Evolutionary conservation across 2,329 filamentous ascomycete genomes (phyloP).

Genomic region (Ophiostoma tasmaniense): DNA sequence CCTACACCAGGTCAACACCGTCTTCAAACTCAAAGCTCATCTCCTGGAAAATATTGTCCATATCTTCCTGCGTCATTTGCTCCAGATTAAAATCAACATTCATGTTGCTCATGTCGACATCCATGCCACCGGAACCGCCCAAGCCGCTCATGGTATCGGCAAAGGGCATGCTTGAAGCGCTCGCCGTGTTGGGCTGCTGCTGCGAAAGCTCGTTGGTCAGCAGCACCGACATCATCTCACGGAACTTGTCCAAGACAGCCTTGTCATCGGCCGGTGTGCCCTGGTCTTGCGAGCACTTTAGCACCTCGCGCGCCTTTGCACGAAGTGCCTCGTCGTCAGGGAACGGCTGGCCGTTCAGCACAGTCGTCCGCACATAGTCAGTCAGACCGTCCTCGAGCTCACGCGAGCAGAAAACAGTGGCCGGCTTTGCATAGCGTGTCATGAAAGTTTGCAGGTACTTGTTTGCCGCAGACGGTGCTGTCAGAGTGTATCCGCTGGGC

Average conservation of each 20-base stretch:
- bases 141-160: background rate
- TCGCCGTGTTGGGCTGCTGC: background rate
- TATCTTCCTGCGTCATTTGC: conserved; percentile 27
- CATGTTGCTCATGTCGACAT: conserved; percentile 21
- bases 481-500: background rate
- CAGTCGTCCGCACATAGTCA: conserved; percentile 37
- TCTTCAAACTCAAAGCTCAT: conserved; percentile 36
- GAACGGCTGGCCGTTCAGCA: conserved; percentile 30
- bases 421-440: conserved; percentile 37
- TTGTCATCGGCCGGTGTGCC: conserved; percentile 47
- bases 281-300: conserved; percentile 29
- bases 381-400: conserved; percentile 49
- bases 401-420: conserved; percentile 48
- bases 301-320: conserved; percentile 40
- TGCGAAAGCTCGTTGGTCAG: conserved; percentile 16
- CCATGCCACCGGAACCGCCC: background rate
- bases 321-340: conserved; percentile 42
- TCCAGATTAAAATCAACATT: conserved; percentile 27
- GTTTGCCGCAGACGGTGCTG: conserved; percentile 39
- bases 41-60: conserved; percentile 35
- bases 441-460: conserved; percentile 40
- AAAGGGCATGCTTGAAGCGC: background rate
- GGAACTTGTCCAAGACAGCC: conserved; percentile 46
- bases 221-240: conserved; percentile 34
- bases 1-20: conserved; percentile 19